Percentiles rank a stretch among this genome's conserved stretches.
These are phyloP conservation scores for Phaeoacremonium minimum DNA, from an alignment of 2,329 filamentous ascomycete species.

Conservation along the genomic window DNA sequence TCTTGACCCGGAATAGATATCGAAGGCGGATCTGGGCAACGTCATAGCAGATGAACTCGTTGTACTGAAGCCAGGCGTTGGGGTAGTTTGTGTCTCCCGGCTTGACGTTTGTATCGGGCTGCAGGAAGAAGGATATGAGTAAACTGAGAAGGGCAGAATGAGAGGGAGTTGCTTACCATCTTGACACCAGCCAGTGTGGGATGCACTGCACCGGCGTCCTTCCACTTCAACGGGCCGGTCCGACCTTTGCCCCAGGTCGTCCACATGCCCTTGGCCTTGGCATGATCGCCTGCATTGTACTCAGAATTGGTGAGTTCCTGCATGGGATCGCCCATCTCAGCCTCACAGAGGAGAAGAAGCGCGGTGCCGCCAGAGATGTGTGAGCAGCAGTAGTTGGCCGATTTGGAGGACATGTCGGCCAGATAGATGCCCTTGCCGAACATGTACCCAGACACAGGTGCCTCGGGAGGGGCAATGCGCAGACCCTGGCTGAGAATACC, in stretches of 20 bases:
- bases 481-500: constrained; percentile 85
- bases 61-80: constrained; percentile 54
- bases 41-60: constrained; percentile 72
- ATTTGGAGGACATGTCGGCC: constrained; percentile 80
- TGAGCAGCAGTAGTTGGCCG: constrained; percentile 69
- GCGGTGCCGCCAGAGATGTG: constrained; percentile 62
- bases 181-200: constrained; percentile 60
- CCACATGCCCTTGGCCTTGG: constrained; percentile 53
- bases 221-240: constrained; percentile 65
- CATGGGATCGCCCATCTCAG: constrained; percentile 74
- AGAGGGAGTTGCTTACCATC: constrained; percentile 56
- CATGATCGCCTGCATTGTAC: constrained; percentile 60
- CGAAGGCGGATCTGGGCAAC: constrained; percentile 65
- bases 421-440: constrained; percentile 89
- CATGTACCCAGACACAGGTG: constrained; percentile 78
- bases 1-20: constrained; percentile 63
- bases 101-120: constrained; percentile 42
- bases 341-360: constrained; percentile 78
- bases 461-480: constrained; percentile 83
- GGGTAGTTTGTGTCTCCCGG: constrained; percentile 44
- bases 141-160: too few species aligned
- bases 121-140: too few species aligned
- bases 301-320: constrained; percentile 54
- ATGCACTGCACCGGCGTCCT: constrained; percentile 67
- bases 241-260: constrained; percentile 69